These are phyloP conservation scores for Protostelium mycophagum DNA, from an alignment of 78 protist species.

Conservation along the genomic window DNA sequence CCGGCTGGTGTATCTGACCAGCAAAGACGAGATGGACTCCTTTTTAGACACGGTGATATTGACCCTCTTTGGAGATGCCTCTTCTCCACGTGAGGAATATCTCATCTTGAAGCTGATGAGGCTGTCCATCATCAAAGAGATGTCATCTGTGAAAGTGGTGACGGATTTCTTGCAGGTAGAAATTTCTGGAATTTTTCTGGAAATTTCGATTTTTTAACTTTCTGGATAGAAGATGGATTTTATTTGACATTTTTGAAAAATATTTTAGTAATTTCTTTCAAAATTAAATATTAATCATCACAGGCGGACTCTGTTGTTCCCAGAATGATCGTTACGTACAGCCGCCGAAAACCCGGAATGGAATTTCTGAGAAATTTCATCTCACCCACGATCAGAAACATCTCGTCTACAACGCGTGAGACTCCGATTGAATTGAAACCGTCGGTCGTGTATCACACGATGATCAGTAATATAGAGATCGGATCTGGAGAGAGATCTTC, in stretches of 20 bases:
- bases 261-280: conserved; percentile 31
- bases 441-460: conserved; percentile 32
- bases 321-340: conserved; percentile 55
- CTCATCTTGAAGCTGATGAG: conserved; percentile 63
- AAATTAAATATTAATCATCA: no score
- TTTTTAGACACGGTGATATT: conserved; percentile 74
- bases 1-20: conserved; percentile 29
- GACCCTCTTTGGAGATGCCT: conserved; percentile 81
- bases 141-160: conserved; percentile 6
- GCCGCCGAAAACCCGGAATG: conserved; percentile 47
- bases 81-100: conserved; percentile 80
- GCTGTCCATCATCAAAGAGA: no score
- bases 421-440: conserved; percentile 44
- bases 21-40: conserved; percentile 59
- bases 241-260: neutral
- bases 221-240: no score
- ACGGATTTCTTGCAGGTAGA: neutral
- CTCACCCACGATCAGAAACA: conserved; percentile 45
- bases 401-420: conserved; percentile 47
- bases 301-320: conserved; percentile 52
- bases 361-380: conserved; percentile 48
- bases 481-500: conserved; percentile 42
- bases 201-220: neutral
- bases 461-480: conserved; percentile 44
- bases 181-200: conserved; percentile 9